Percentiles rank a stretch among this genome's conserved stretches.
Evolutionary conservation across 1,284 basidiomycete species (phyloP).

Genomic region (Leccinum pseudoinsigne): DNA sequence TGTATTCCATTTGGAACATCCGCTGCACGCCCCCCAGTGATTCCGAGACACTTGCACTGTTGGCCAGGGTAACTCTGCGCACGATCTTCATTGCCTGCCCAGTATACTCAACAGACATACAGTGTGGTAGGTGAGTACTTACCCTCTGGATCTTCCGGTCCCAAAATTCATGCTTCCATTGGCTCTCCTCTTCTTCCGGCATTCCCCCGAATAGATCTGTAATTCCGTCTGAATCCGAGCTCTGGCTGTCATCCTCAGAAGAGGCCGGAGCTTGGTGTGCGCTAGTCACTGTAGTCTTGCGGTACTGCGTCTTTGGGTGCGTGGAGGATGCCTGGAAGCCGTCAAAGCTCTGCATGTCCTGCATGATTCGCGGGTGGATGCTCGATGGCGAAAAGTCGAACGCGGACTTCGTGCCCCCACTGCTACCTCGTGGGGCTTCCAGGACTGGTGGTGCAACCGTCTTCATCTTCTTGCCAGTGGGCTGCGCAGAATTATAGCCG

Average conservation of each 20-base stretch:
- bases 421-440: background rate
- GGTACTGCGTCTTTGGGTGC: background rate
- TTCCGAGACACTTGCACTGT: background rate
- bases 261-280: background rate
- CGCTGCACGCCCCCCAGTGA: background rate
- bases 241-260: background rate
- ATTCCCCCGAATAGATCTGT: background rate
- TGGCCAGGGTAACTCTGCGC: background rate
- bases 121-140: background rate
- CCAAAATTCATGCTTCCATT: background rate
- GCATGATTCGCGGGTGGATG: constrained; percentile 45
- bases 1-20: background rate
- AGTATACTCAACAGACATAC: background rate
- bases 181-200: background rate
- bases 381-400: constrained; percentile 12
- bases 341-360: constrained; percentile 44
- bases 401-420: background rate
- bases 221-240: background rate
- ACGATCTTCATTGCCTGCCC: background rate
- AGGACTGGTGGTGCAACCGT: background rate
- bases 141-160: background rate
- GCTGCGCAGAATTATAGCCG: background rate
- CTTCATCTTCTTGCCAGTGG: background rate
- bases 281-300: background rate
- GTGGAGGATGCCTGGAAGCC: constrained; percentile 32